A percentile compares a stretch with the other conserved stretches of the same genome.
These are phyloP conservation scores for Prunus davidiana DNA, from an alignment of 306 rosid species.

Conservation along the genomic window DNA sequence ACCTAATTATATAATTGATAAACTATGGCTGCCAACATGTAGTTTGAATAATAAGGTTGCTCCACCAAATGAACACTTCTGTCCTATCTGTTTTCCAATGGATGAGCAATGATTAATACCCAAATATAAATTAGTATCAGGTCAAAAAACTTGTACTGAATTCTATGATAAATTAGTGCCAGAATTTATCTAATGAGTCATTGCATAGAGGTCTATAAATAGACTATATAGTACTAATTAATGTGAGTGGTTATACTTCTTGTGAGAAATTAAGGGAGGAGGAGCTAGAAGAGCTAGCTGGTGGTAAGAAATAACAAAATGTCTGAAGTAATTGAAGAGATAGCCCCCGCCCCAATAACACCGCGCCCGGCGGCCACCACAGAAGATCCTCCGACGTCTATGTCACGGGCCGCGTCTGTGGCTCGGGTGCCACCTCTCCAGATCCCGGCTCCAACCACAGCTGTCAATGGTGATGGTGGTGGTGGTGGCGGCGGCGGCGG, in stretches of 20 bases:
- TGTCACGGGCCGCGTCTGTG: slow-evolving; percentile 16
- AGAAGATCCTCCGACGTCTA: background rate
- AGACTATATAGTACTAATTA: background rate
- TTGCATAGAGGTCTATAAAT: background rate
- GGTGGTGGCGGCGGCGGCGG: background rate
- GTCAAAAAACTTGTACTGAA: slow-evolving; percentile 8
- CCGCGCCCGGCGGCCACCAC: background rate
- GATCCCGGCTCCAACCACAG: background rate
- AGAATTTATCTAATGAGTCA: background rate
- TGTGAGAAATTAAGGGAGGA: background rate
- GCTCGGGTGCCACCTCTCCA: slow-evolving; percentile 10
- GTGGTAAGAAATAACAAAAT: background rate
- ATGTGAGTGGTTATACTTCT: background rate
- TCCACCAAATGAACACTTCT: background rate
- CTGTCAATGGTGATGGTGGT: background rate
- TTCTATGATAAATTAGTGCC: background rate
- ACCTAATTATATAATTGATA: background rate
- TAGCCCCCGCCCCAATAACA: background rate
- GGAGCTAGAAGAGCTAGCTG: background rate
- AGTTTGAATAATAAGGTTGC: background rate
- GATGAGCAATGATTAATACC: slow-evolving; percentile 2
- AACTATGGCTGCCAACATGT: slow-evolving; percentile 1
- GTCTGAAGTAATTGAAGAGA: background rate
- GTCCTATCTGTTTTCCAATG: background rate
- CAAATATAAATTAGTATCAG: background rate